Evolutionary conservation across 139 green algal genomes (phyloP).

Genomic region (Chlamydomonas sp.): DNA sequence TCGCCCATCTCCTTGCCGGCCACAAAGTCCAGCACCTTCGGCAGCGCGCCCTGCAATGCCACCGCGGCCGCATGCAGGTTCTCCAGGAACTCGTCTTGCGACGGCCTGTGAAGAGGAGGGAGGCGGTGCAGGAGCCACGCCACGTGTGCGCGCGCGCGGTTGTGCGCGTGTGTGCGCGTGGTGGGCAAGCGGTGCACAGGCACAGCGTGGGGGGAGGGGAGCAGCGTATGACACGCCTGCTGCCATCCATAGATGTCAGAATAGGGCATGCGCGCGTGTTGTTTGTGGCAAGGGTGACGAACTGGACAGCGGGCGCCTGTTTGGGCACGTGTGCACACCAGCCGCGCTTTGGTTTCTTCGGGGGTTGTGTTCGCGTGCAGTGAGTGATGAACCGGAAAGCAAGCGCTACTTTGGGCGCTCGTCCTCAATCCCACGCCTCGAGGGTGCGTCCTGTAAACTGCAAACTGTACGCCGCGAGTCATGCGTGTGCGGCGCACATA

Average conservation of each 20-base stretch:
- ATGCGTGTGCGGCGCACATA: neutral
- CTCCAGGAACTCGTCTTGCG: conserved; percentile 88
- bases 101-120: conserved; percentile 12
- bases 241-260: too few species aligned
- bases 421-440: neutral
- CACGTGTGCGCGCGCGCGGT: too few species aligned
- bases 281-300: too few species aligned
- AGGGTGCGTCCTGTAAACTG: too few species aligned
- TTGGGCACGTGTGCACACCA: neutral
- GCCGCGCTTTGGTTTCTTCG: neutral
- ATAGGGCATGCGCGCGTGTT: too few species aligned
- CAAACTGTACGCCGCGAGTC: too few species aligned
- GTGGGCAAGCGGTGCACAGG: neutral
- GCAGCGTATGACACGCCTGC: conserved; percentile 10
- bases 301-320: too few species aligned
- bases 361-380: too few species aligned
- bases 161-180: too few species aligned
- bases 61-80: conserved; percentile 78
- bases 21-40: conserved; percentile 69
- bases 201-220: neutral
- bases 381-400: too few species aligned
- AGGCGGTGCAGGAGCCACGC: neutral
- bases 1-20: conserved; percentile 61
- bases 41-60: conserved; percentile 66
- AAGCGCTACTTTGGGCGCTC: too few species aligned